These are phyloP conservation scores for Alternaria gansuensis DNA, from an alignment of 2,329 filamentous ascomycete species.

Conservation along the genomic window DNA sequence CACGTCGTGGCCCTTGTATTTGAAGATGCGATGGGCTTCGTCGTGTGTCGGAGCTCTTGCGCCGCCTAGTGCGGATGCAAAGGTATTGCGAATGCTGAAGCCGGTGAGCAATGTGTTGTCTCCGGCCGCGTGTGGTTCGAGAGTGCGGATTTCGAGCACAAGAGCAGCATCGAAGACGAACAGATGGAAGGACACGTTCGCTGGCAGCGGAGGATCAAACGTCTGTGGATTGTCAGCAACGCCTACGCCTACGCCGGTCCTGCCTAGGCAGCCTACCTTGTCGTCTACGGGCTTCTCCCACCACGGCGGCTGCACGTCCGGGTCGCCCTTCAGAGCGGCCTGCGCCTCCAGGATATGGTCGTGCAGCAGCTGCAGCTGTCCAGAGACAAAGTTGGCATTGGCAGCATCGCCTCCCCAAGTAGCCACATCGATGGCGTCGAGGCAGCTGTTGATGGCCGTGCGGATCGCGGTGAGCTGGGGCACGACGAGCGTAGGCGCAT, in stretches of 20 bases:
- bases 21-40: conserved; percentile 80
- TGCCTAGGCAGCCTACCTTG: conserved; percentile 60
- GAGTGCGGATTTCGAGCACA: conserved; percentile 70
- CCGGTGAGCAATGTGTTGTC: conserved; percentile 45
- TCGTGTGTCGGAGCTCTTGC: conserved; percentile 55
- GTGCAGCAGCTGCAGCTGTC: conserved; percentile 66
- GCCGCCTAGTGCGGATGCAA: conserved; percentile 60
- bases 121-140: conserved; percentile 63
- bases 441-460: conserved; percentile 79
- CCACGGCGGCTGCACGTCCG: conserved; percentile 63
- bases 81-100: conserved; percentile 66
- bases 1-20: conserved; percentile 74
- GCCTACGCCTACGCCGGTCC: background rate
- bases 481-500: conserved; percentile 68
- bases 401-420: conserved; percentile 74
- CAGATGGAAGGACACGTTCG: conserved; percentile 76
- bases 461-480: conserved; percentile 75
- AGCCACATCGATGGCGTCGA: conserved; percentile 83
- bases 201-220: conserved; percentile 70
- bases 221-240: conserved; percentile 46
- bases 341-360: conserved; percentile 71
- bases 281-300: conserved; percentile 64
- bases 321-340: conserved; percentile 65
- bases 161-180: conserved; percentile 64
- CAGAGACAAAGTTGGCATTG: conserved; percentile 65